phyloP scores from a whole-genome alignment of 495 filamentous ascomycete genomes.

The Chaetomium tenue region DNA sequence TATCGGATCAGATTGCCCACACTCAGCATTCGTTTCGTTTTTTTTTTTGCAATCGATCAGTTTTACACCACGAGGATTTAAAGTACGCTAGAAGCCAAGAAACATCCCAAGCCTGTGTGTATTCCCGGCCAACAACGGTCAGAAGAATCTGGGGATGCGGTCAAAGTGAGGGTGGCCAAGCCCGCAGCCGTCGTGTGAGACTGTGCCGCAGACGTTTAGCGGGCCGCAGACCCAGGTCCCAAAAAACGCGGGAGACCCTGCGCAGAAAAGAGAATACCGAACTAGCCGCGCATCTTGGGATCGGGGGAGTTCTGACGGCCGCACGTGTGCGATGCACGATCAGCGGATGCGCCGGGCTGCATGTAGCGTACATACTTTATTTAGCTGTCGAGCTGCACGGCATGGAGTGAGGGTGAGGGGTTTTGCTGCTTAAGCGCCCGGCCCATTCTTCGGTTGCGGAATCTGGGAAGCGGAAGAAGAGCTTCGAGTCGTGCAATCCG shows the following conservation, averaged over 20 bases:
- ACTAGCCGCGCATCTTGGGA: not conserved
- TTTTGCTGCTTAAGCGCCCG: slow-evolving; percentile 7
- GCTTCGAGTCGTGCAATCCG: not conserved
- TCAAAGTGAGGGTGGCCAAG: not conserved
- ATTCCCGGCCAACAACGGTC: not conserved
- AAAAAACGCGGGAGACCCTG: not conserved
- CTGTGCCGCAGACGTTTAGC: slow-evolving; percentile 2
- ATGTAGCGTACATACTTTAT: not conserved
- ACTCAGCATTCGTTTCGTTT: too few relatives aligned
- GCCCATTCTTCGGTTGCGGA: not conserved
- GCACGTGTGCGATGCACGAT: slow-evolving; percentile 1
- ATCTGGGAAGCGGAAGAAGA: not conserved
- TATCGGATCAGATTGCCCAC: not conserved
- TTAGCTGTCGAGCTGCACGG: not conserved
- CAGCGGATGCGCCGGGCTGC: not conserved
- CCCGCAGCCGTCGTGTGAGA: slow-evolving; percentile 1
- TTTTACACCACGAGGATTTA: too few relatives aligned
- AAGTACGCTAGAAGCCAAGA: not conserved
- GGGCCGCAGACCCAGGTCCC: not conserved
- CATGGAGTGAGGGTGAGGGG: not conserved
- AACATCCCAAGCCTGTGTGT: not conserved
- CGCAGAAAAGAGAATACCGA: not conserved
- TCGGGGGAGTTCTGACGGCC: not conserved
- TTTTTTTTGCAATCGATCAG: too few relatives aligned
- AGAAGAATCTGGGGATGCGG: slow-evolving; percentile 2